Evolutionary conservation across 2,329 filamentous ascomycete species (phyloP).

Genomic region (Penicillium brevicompactum): DNA sequence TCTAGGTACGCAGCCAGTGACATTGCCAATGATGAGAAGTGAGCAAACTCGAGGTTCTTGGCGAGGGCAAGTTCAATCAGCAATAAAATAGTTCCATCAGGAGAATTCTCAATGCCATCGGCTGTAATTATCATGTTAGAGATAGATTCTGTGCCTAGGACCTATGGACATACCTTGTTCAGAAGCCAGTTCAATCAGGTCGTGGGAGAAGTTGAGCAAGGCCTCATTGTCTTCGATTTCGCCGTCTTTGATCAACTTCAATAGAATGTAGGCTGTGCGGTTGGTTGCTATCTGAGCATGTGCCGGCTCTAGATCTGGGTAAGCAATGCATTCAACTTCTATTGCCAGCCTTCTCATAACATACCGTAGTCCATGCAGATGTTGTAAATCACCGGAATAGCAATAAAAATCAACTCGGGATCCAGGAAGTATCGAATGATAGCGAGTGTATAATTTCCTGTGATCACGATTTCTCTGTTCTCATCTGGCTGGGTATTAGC

Average conservation of each 20-base stretch:
- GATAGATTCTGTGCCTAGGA: not conserved
- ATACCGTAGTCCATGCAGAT: constrained; percentile 49
- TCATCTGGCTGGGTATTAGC: constrained; percentile 37
- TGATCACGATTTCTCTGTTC: constrained; percentile 44
- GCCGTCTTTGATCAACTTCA: constrained; percentile 38
- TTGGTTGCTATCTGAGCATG: constrained; percentile 42
- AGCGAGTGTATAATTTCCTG: constrained; percentile 40
- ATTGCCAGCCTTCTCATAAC: not conserved
- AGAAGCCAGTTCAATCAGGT: constrained; percentile 42
- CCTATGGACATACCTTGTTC: constrained; percentile 38
- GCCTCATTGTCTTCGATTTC: constrained; percentile 34
- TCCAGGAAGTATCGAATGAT: constrained; percentile 41
- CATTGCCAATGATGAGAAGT: constrained; percentile 36
- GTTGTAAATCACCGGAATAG: constrained; percentile 49
- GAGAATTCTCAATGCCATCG: constrained; percentile 36
- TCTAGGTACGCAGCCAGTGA: constrained; percentile 39
- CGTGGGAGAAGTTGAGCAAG: constrained; percentile 41
- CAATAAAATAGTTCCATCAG: constrained; percentile 38
- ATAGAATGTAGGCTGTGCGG: constrained; percentile 38
- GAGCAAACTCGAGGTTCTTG: constrained; percentile 27
- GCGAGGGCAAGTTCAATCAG: constrained; percentile 37
- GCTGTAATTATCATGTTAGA: constrained; percentile 25
- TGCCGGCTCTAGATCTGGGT: constrained; percentile 38
- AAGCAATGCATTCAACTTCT: constrained; percentile 10
- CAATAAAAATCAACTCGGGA: constrained; percentile 40